phyloP scores from a whole-genome alignment of 345 rosid species.

The Laguncularia racemosa region DNA sequence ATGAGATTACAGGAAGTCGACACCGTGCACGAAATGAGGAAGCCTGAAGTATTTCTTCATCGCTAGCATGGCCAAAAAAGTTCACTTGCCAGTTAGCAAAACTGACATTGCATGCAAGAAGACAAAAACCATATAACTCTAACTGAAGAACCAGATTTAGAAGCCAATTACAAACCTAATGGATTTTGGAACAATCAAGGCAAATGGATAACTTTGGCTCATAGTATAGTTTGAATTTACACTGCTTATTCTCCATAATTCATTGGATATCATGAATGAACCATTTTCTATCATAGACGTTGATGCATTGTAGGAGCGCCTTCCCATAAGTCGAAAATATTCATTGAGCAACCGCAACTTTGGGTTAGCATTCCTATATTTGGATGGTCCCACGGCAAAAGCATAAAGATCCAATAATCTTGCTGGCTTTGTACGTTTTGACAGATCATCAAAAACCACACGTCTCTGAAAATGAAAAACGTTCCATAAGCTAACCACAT shows the following conservation, averaged over 20 bases:
- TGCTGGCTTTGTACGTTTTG: slow-evolving; percentile 52
- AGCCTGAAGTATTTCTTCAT: slow-evolving; percentile 79
- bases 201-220: slow-evolving; percentile 87
- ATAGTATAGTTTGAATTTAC: slow-evolving; percentile 56
- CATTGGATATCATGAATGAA: slow-evolving; percentile 65
- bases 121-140: slow-evolving; percentile 14
- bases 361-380: slow-evolving; percentile 55
- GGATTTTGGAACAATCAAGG: slow-evolving; percentile 76
- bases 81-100: background rate
- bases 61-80: slow-evolving; percentile 38
- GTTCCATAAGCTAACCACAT: background rate
- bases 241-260: slow-evolving; percentile 80
- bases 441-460: slow-evolving; percentile 50
- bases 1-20: slow-evolving; percentile 83
- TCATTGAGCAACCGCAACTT: slow-evolving; percentile 84
- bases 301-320: slow-evolving; percentile 47
- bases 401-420: slow-evolving; percentile 83
- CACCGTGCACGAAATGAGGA: slow-evolving; percentile 82
- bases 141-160: background rate
- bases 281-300: slow-evolving; percentile 59
- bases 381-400: slow-evolving; percentile 73
- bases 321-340: slow-evolving; percentile 87
- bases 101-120: background rate
- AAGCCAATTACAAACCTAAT: slow-evolving; percentile 31
- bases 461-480: slow-evolving; percentile 53